Evolutionary conservation across 108 stramenopile species (phyloP).

Genomic region (Nitzschia sp.): DNA sequence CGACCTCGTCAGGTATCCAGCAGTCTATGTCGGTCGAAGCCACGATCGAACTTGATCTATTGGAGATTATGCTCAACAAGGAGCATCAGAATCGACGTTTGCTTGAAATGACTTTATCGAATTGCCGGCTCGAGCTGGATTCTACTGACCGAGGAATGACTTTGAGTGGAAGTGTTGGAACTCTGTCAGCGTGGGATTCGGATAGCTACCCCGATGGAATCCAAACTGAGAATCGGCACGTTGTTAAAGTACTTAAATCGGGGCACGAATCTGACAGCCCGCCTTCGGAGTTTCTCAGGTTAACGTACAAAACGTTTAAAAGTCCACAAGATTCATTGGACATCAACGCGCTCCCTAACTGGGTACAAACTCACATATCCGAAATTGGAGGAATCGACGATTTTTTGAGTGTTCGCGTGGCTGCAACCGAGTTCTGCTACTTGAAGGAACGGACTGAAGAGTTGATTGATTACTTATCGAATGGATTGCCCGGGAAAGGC

Average conservation of each 20-base stretch:
- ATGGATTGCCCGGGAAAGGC: conserved; percentile 78
- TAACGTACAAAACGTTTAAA: conserved; percentile 50
- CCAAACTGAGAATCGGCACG: conserved; percentile 35
- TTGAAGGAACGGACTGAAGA: conserved; percentile 64
- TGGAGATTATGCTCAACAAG: conserved; percentile 66
- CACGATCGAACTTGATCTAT: conserved; percentile 5
- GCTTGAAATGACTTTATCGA: conserved; percentile 33
- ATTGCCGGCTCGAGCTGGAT: conserved; percentile 20
- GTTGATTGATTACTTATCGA: conserved; percentile 67
- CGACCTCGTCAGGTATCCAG: not conserved
- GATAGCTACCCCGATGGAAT: conserved; percentile 35
- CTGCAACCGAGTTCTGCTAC: conserved; percentile 50
- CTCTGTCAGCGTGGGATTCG: conserved; percentile 52
- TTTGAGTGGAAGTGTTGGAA: conserved; percentile 39
- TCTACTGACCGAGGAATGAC: conserved; percentile 12
- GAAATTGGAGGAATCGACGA: conserved; percentile 54
- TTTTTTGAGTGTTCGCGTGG: conserved; percentile 49
- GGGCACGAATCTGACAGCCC: not conserved
- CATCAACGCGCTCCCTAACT: conserved; percentile 18
- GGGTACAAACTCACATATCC: conserved; percentile 28
- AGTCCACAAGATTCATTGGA: not conserved
- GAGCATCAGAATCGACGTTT: conserved; percentile 72
- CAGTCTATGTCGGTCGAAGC: conserved; percentile 10
- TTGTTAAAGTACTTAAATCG: conserved; percentile 29
- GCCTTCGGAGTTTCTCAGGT: conserved; percentile 26